Percentiles rank a stretch among this genome's conserved stretches.
These are phyloP conservation scores for Hypoxylon perforatum DNA, from an alignment of 495 filamentous ascomycete species.

Conservation along the genomic window DNA sequence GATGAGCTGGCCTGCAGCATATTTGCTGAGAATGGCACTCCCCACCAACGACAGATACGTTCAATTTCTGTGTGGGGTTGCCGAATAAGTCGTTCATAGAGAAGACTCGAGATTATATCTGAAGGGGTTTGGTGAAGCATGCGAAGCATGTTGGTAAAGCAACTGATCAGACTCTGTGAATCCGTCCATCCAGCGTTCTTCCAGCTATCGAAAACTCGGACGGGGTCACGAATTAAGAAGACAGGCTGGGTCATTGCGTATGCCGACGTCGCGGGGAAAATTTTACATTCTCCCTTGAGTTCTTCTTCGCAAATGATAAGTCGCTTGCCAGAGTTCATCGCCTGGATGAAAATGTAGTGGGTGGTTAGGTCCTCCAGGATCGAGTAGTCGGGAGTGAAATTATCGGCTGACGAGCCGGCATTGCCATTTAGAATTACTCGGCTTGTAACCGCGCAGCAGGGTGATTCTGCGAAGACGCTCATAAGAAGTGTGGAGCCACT, in stretches of 20 bases:
- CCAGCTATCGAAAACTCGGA: conserved; percentile 16
- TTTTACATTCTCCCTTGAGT: not conserved
- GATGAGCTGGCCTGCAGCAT: conserved; percentile 1
- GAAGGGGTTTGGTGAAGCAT: conserved; percentile 3
- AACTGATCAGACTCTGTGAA: not conserved
- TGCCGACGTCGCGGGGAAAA: not conserved
- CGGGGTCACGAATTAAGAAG: conserved; percentile 17
- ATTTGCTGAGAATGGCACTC: not conserved
- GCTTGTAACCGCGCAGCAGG: conserved; percentile 1
- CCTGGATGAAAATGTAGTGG: not conserved
- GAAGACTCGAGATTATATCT: not conserved
- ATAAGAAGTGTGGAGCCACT: conserved; percentile 10
- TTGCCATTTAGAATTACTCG: not conserved
- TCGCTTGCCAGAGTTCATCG: not conserved
- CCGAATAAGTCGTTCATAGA: conserved; percentile 11
- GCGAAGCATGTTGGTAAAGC: not conserved
- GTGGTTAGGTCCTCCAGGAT: not conserved
- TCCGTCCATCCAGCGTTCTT: conserved; percentile 10
- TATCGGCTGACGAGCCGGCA: not conserved
- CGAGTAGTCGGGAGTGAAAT: not conserved
- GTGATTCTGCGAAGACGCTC: conserved; percentile 15
- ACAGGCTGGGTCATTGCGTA: not conserved
- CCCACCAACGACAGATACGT: not conserved
- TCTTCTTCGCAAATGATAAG: conserved; percentile 14
- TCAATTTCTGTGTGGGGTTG: not conserved